Evolutionary conservation across 192 early-diverging fungal genomes (phyloP).

Genomic region (Radiomyces spectabilis): DNA sequence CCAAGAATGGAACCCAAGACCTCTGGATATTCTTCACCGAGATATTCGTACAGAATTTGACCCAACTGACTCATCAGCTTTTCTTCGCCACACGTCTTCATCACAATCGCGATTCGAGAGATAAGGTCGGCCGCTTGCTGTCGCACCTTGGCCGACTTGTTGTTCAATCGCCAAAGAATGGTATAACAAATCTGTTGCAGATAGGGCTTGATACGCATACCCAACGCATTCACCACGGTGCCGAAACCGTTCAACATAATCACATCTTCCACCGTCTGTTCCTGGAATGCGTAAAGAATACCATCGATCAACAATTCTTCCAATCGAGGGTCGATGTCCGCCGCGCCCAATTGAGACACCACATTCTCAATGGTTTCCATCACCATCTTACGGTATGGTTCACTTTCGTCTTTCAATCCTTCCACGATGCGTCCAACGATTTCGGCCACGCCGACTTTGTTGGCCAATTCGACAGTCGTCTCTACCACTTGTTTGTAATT

Average conservation of each 20-base stretch:
- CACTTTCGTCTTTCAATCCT: constrained; percentile 92
- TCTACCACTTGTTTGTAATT: constrained; percentile 92
- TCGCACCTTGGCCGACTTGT: constrained; percentile 90
- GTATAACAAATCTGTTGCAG: constrained; percentile 90
- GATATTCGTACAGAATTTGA: constrained; percentile 93
- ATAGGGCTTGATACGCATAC: constrained; percentile 85
- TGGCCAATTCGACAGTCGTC: constrained; percentile 92
- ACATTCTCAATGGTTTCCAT: constrained; percentile 94
- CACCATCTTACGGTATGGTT: constrained; percentile 92
- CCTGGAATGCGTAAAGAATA: constrained; percentile 96
- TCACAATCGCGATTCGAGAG: constrained; percentile 87
- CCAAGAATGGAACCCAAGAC: constrained; percentile 93
- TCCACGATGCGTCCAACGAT: constrained; percentile 82
- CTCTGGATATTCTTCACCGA: constrained; percentile 99
- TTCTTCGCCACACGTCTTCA: constrained; percentile 93
- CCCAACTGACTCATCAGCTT: constrained; percentile 90
- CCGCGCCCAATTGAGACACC: constrained; percentile 65
- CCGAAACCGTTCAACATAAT: constrained; percentile 95
- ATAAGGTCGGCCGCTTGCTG: constrained; percentile 98
- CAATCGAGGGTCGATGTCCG: constrained; percentile 86
- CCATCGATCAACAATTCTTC: constrained; percentile 97
- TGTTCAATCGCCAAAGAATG: constrained; percentile 95
- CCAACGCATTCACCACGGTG: constrained; percentile 86
- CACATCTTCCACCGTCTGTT: constrained; percentile 90
- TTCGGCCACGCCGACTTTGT: constrained; percentile 88